Base-by-base conservation (phyloP, 2,329 filamentous ascomycete species). In the Colletotrichum coccodes region DNA sequence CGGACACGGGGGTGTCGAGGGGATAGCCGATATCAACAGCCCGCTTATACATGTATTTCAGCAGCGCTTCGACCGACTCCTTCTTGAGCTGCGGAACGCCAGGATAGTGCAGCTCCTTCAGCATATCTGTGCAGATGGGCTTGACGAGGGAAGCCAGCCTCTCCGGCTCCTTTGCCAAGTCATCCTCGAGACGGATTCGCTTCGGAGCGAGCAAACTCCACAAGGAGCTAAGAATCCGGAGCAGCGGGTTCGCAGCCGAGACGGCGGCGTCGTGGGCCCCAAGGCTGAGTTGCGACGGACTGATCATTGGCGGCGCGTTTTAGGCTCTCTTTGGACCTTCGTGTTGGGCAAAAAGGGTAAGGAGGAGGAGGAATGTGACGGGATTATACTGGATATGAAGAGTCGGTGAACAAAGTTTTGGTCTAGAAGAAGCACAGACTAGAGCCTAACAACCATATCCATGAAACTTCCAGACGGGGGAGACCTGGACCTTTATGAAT, bases 31-130 rank as follows among this genome's bases (percentile, higher is more conserved):
- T 71, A 32, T 70, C 68, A 26, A 71, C 65, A 9, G 71, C 71
- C 42, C 71, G 70, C 60, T 53, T 64, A 52, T 72, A 59, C 71
- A 73, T 73, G 59, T 72, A 72, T 32, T 66, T 38, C 14, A 72
- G 50, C 34, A 72, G 60, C 30, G 63, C 66, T 40, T 72, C 71
- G 18, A 72, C 62, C 21, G 65, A 40, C 42, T 72, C 71, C 14
- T 38, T 46, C 62, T 71, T 67, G 47, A 72, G 42, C 30, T 52
- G 26, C 7, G 71, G 71, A 3, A 63, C 71, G 6, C 71, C 71
- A 8, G 71, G 70, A 21, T 72, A 72, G 18, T 62, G 57, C 36
- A 72, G 42, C 32, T 49, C 23, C 44, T 34, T 28, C 18, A 72
- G 56, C 65, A 72, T 57, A 12, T 63, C 40, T 9, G 46, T 28